phyloP scores from a whole-genome alignment of 2,329 filamentous ascomycete genomes.

The Byssothecium circinans region DNA sequence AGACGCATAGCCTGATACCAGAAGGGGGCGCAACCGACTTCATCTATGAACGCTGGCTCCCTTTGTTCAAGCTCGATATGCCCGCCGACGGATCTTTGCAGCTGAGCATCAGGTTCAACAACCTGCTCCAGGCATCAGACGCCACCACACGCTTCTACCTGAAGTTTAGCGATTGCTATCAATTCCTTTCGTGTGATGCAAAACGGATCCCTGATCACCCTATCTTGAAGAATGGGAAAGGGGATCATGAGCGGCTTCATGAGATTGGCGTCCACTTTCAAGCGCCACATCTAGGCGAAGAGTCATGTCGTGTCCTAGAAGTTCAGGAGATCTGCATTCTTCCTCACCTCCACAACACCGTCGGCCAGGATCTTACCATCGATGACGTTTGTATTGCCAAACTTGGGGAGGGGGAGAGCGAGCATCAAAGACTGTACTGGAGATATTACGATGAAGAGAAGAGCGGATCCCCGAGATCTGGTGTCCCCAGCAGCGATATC shows the following conservation, averaged over 20 bases:
- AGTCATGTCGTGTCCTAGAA: constrained; percentile 8
- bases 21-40: neutral
- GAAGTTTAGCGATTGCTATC: constrained; percentile 9
- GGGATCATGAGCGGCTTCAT: constrained; percentile 14
- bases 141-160: constrained; percentile 18
- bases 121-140: neutral
- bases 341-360: constrained; percentile 1
- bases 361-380: constrained; percentile 5
- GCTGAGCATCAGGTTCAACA: constrained; percentile 16
- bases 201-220: neutral
- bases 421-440: constrained; percentile 34
- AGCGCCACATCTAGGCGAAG: constrained; percentile 1
- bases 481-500: constrained; percentile 32
- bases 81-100: constrained; percentile 25
- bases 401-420: constrained; percentile 16
- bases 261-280: constrained; percentile 29
- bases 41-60: constrained; percentile 16
- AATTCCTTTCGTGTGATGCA: constrained; percentile 4
- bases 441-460: constrained; percentile 4
- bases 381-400: constrained; percentile 15
- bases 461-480: neutral
- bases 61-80: constrained; percentile 41
- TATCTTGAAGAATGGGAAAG: neutral
- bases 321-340: constrained; percentile 21
- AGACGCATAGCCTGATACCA: constrained; percentile 5